These are phyloP conservation scores for Thermoascus crustaceus DNA, from an alignment of 2,329 filamentous ascomycete species.

Conservation along the genomic window DNA sequence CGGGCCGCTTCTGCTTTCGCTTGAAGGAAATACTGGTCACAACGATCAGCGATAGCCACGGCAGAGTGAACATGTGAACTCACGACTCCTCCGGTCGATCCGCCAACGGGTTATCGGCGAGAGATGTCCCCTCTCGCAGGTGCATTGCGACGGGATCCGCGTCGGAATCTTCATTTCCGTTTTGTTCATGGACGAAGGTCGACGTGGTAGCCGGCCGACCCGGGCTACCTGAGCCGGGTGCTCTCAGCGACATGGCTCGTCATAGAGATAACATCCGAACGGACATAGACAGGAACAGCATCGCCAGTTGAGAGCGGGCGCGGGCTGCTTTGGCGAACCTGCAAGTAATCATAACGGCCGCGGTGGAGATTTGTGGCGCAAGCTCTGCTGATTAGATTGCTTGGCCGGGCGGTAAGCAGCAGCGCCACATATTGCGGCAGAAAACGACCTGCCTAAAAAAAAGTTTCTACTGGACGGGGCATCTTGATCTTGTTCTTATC, in stretches of 20 bases:
- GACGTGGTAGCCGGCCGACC: slow-evolving; percentile 11
- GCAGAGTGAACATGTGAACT: background rate
- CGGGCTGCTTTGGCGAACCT: too few relatives aligned
- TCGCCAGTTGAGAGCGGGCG: too few relatives aligned
- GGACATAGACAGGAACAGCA: slow-evolving; percentile 1
- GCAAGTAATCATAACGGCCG: slow-evolving; percentile 1
- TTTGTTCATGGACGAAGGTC: slow-evolving; percentile 2
- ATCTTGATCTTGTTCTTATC: too few relatives aligned
- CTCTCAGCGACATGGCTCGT: slow-evolving; percentile 21
- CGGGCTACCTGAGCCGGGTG: slow-evolving; percentile 11
- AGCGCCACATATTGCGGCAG: slow-evolving; percentile 21
- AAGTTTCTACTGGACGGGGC: slow-evolving; percentile 5
- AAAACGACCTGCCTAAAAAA: slow-evolving; percentile 14
- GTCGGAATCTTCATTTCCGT: slow-evolving; percentile 14
- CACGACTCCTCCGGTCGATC: slow-evolving; percentile 24
- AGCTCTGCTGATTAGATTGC: slow-evolving; percentile 15
- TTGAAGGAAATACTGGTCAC: slow-evolving; percentile 33
- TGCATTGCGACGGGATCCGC: slow-evolving; percentile 14
- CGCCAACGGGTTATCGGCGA: slow-evolving; percentile 19
- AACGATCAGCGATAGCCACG: slow-evolving; percentile 4
- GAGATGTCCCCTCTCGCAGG: slow-evolving; percentile 13
- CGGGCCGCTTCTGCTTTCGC: slow-evolving; percentile 33
- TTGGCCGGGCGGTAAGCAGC: slow-evolving; percentile 26
- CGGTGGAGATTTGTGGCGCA: slow-evolving; percentile 22
- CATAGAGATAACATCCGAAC: slow-evolving; percentile 8